Conservation (phyloP, 768 basidiomycete genomes). For the Leucosporidium scottii region DNA sequence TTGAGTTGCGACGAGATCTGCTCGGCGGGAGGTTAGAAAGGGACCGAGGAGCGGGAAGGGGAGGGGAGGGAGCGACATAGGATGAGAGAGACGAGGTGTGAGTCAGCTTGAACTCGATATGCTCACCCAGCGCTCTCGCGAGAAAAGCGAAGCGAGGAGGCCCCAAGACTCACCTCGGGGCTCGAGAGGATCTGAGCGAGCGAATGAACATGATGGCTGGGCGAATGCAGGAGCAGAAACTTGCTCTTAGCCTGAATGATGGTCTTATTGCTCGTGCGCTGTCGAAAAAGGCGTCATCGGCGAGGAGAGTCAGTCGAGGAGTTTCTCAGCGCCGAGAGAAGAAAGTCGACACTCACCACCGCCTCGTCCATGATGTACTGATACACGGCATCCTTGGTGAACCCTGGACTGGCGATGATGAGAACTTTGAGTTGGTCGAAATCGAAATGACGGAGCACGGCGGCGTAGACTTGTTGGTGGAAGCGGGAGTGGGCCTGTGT, state of each 20-base stretch:
- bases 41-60: neutral
- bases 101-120: too few species aligned
- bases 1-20: slow-evolving; percentile 71
- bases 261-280: slow-evolving; percentile 58
- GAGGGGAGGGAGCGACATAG: too few species aligned
- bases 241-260: slow-evolving; percentile 74
- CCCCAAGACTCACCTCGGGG: slow-evolving; percentile 61
- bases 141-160: neutral
- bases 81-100: too few species aligned
- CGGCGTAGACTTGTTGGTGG: slow-evolving; percentile 73
- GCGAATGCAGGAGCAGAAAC: slow-evolving; percentile 82
- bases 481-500: slow-evolving; percentile 65
- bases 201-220: slow-evolving; percentile 90
- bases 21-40: slow-evolving; percentile 8
- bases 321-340: neutral
- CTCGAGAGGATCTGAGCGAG: slow-evolving; percentile 88
- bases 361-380: slow-evolving; percentile 80
- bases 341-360: slow-evolving; percentile 35
- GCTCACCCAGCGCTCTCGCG: too few species aligned
- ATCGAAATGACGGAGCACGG: slow-evolving; percentile 84
- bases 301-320: neutral
- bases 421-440: slow-evolving; percentile 76
- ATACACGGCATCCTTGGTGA: slow-evolving; percentile 81
- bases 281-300: neutral
- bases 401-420: slow-evolving; percentile 94